Evolutionary conservation across 139 green algal species (phyloP), one percentile per base, ranked within the genome.

Genomic region (Volvox africanus): DNA sequence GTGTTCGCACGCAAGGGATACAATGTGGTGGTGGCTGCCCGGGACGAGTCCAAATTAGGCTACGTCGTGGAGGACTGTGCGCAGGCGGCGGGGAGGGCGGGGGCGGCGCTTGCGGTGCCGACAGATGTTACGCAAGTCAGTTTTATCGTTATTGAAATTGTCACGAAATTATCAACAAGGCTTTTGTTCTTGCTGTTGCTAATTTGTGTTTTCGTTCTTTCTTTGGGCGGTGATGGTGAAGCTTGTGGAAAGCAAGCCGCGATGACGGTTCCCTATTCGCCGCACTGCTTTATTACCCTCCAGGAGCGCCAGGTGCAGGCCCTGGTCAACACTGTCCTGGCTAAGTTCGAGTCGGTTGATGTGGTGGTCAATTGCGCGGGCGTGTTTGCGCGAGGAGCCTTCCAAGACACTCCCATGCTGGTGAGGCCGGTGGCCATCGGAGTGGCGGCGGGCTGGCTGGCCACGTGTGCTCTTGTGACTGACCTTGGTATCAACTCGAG

Each of bases 21-120:
- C 76, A 95, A 95, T 69, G 93, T 95, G 86, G 93, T 94, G 32
- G 91, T 95, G 21, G 91, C 91, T 12, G 92, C 93, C 14, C 92
- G 93, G 0, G 88, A 94, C 20, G n/a, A 78, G 3, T 36, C 55
- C 37, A 90, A 83, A 36, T 88, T 95, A 83, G 35, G 89, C 37
- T 93, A 92, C 50, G 89, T 93, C 24, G 87, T 91, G 17, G 36
- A 92, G 21, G 92, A 94, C 90, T 94, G 92, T 68, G 71, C 86
- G 21, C 26, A 37, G 26, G 87, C 87, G 76, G 87, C 87, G 76
- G 87, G 87, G 13, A 22, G 87, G 61, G 76, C 61, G 75, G 87
- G 87, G n/a, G 87, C 87, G 33, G 87, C 87, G 32, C 61, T 91
- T 61, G 87, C 87, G 20, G 87, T 91, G 61, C 61, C 87, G 76